Percentiles rank a stretch among this genome's conserved stretches.
phyloP scores from a whole-genome alignment of 2,329 filamentous ascomycete genomes.

The Hymenoscyphus albidus region DNA sequence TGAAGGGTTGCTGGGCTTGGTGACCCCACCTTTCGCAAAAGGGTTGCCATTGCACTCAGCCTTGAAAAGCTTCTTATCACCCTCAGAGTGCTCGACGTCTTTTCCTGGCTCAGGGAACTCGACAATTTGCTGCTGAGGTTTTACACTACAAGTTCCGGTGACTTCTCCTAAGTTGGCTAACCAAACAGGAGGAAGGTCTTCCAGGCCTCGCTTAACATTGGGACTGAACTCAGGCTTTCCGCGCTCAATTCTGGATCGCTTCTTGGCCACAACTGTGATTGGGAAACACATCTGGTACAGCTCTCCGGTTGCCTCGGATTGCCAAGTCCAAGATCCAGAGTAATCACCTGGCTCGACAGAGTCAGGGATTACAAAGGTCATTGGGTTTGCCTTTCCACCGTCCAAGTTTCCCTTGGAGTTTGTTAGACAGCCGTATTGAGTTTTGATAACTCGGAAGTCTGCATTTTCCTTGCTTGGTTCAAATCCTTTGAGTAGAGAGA shows the following conservation, averaged over 20 bases:
- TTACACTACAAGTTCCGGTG: not conserved
- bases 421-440: conserved; percentile 3
- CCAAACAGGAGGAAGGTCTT: not conserved
- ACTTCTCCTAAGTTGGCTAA: conserved; percentile 5
- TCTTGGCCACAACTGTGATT: conserved; percentile 1
- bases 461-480: not conserved
- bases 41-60: conserved; percentile 7
- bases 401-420: conserved; percentile 2
- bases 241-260: not conserved
- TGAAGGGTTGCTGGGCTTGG: not conserved
- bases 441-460: conserved; percentile 7
- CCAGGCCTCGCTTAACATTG: not conserved
- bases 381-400: not conserved
- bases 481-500: not conserved
- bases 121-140: not conserved
- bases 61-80: conserved; percentile 1
- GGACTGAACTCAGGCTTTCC: not conserved
- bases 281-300: conserved; percentile 8
- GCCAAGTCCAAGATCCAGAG: conserved; percentile 6
- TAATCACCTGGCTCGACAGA: conserved; percentile 5
- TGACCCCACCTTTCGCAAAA: not conserved
- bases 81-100: conserved; percentile 8
- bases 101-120: conserved; percentile 4
- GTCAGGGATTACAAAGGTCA: not conserved
- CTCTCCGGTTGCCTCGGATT: not conserved